Evolutionary conservation across 2,329 filamentous ascomycete genomes (phyloP), one percentile per base, ranked within the genome.

Genomic region (Arthroderma sp.): DNA sequence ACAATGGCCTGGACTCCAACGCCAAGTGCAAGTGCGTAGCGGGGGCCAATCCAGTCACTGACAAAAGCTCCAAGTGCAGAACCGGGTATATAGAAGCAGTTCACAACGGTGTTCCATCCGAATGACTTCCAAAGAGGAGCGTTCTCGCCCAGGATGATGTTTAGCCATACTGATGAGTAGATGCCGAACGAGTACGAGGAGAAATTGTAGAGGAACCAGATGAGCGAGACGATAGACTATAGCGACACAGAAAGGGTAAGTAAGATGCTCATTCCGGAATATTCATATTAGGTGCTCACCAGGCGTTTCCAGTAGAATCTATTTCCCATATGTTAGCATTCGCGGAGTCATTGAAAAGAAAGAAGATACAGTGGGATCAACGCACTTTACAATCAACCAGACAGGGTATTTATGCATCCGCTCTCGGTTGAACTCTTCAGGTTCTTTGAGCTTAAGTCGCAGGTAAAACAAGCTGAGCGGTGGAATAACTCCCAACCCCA

Each of bases 171-270:
- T 1, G 81, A 80, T 0, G 83, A 84, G 67, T 91, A 95, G 55
- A 94, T 85, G 43, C 82, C 75, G 59, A 94, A 94, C 0, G 83
- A 81, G 61, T 94, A 94, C 2, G 78, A 69, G 2, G 81, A 85
- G 63, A 94, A 94, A 72, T 87, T 79, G 59, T 87, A 93, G 50
- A 89, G 74, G 62, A 91, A 91, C 85, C 86, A 93, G 57, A 93
- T 83, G 22, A 80, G 53, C 49, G 76, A 78, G 44, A 91, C 82
- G 15, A 81, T 63, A 1, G 75, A 55, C 61, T 65, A 43, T 10
- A 4, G 33, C 0, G 6, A 22, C 10, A 22, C 15, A 22, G 15
- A 2, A 22, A 22, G 15, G 15, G 36, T 44, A 43, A 49, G 44
- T 43, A 36, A n/a, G 6, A 10, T 11, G 7, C 15, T 34, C n/a